phyloP scores from a whole-genome alignment of 163 green algal genomes.

The Picocystis sp. region DNA sequence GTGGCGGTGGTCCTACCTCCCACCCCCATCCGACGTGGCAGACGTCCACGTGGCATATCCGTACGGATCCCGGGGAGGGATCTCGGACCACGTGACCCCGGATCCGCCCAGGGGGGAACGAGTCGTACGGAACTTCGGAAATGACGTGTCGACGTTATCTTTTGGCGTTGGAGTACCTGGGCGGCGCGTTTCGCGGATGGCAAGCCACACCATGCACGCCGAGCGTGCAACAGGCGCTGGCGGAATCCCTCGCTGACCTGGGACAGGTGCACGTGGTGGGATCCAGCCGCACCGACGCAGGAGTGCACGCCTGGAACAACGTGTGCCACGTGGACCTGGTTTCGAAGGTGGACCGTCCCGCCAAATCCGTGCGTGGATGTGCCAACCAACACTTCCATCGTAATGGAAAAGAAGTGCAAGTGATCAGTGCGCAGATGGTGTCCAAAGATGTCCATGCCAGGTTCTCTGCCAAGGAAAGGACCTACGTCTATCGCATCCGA shows the following conservation, averaged over 20 bases:
- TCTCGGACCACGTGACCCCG: too few species aligned
- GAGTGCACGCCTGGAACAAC: slow-evolving; percentile 5
- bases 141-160: background rate
- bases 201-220: background rate
- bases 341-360: background rate
- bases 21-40: too few species aligned
- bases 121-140: too few species aligned
- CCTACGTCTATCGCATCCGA: background rate
- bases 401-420: background rate
- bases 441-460: slow-evolving; percentile 1
- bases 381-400: background rate
- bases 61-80: too few species aligned
- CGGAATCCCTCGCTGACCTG: background rate
- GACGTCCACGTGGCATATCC: too few species aligned
- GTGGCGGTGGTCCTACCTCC: too few species aligned
- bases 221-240: slow-evolving; percentile 3
- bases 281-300: slow-evolving; percentile 4
- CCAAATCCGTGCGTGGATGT: background rate
- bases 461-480: slow-evolving; percentile 2
- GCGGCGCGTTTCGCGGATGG: slow-evolving; percentile 3
- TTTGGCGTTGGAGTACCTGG: slow-evolving; percentile 5
- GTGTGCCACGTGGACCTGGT: slow-evolving; percentile 7
- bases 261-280: slow-evolving; percentile 1
- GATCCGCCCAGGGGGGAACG: too few species aligned
- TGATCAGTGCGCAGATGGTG: background rate